These are phyloP conservation scores for Aspergillus leporis DNA, from an alignment of 495 filamentous ascomycete species.

Conservation along the genomic window DNA sequence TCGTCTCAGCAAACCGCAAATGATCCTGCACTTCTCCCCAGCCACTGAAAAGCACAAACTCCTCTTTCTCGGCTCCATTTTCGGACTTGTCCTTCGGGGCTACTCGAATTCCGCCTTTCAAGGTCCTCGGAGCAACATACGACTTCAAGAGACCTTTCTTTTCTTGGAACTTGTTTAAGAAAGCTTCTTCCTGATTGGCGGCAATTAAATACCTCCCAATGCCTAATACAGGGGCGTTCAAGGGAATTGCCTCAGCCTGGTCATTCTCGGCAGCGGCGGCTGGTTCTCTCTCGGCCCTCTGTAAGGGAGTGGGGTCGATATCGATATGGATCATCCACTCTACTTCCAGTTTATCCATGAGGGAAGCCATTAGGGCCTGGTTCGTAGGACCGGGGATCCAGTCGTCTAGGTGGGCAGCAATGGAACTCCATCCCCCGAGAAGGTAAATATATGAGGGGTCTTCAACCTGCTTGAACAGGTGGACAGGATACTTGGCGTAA, in stretches of 20 bases:
- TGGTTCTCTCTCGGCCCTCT: neutral
- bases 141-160: slow-evolving; percentile 33
- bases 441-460: slow-evolving; percentile 49
- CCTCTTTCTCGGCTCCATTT: slow-evolving; percentile 31
- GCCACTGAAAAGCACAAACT: slow-evolving; percentile 53
- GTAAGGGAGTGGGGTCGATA: slow-evolving; percentile 21
- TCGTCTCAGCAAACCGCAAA: slow-evolving; percentile 37
- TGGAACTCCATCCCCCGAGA: slow-evolving; percentile 52
- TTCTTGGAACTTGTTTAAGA: slow-evolving; percentile 34
- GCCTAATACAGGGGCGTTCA: slow-evolving; percentile 44
- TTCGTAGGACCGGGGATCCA: slow-evolving; percentile 47
- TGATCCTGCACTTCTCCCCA: slow-evolving; percentile 51
- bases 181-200: slow-evolving; percentile 36
- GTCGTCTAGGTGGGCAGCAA: slow-evolving; percentile 41
- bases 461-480: slow-evolving; percentile 47
- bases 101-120: slow-evolving; percentile 50
- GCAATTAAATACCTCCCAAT: slow-evolving; percentile 47
- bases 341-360: slow-evolving; percentile 45
- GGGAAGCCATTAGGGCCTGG: slow-evolving; percentile 39
- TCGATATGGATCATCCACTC: slow-evolving; percentile 41
- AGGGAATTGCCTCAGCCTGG: slow-evolving; percentile 20
- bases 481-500: slow-evolving; percentile 30
- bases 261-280: slow-evolving; percentile 7
- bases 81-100: slow-evolving; percentile 34
- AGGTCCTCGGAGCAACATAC: slow-evolving; percentile 33